Evolutionary conservation across 169 alveolate genomes (phyloP).

Genomic region (Plasmodium chabaudi): DNA sequence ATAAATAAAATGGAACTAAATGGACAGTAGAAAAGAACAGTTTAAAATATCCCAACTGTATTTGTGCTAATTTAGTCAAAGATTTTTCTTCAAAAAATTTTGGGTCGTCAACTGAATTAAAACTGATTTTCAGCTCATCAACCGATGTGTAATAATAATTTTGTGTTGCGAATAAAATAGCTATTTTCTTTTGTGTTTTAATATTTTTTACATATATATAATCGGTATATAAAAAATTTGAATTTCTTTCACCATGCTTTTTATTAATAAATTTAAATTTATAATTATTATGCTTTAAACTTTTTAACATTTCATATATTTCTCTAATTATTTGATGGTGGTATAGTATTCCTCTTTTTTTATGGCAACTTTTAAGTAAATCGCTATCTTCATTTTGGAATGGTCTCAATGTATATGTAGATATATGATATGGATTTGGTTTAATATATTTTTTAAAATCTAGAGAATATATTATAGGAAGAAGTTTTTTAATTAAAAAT

Average conservation of each 20-base stretch:
- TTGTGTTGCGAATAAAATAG: constrained; percentile 53
- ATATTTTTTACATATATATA: constrained; percentile 42
- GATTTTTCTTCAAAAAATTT: constrained; percentile 8
- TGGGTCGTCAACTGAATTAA: neutral
- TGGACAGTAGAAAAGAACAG: constrained; percentile 34
- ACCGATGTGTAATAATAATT: constrained; percentile 47
- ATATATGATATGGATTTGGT: constrained; percentile 22
- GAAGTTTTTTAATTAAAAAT: constrained; percentile 19
- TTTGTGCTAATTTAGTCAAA: constrained; percentile 39
- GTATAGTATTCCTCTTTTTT: constrained; percentile 21
- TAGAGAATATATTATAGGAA: constrained; percentile 44
- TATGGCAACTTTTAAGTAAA: constrained; percentile 33
- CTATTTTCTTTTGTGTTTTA: constrained; percentile 8
- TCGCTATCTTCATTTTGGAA: constrained; percentile 24
- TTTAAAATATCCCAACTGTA: constrained; percentile 44
- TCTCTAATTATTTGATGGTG: constrained; percentile 43
- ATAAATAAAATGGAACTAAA: constrained; percentile 31
- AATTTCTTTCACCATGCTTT: constrained; percentile 3
- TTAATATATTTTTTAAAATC: constrained; percentile 8
- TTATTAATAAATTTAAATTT: constrained; percentile 19
- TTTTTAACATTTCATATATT: constrained; percentile 31
- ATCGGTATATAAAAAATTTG: constrained; percentile 39
- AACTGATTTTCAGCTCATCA: constrained; percentile 10
- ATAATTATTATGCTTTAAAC: constrained; percentile 26
- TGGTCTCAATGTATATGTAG: constrained; percentile 19